Evolutionary conservation across 441 rosid genomes (phyloP).

Genomic region (Gossypium armourianum): DNA sequence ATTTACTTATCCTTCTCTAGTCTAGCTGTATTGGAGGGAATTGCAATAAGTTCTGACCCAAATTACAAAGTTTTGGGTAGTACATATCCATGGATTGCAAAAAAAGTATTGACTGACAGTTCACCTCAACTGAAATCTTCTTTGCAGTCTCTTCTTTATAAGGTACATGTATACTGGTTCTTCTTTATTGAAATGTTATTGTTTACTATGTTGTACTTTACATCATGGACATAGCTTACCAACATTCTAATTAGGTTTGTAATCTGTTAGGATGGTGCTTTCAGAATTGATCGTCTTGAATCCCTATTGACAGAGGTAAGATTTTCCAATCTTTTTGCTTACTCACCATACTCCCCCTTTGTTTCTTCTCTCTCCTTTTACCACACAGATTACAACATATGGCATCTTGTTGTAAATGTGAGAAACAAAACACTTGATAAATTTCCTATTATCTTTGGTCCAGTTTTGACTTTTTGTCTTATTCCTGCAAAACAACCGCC

Average conservation of each 20-base stretch:
- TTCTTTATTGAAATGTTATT: not conserved
- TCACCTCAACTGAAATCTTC: slow-evolving; percentile 79
- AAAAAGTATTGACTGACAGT: slow-evolving; percentile 72
- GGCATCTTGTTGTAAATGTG: too few species aligned
- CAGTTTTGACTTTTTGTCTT: not conserved
- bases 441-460: not conserved
- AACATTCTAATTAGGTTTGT: slow-evolving; percentile 7
- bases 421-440: not conserved
- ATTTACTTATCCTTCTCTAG: slow-evolving; percentile 30
- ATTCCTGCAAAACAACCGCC: not conserved
- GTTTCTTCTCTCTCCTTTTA: not conserved
- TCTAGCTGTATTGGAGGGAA: slow-evolving; percentile 94
- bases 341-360: not conserved
- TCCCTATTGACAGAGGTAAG: slow-evolving; percentile 74
- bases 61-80: slow-evolving; percentile 90
- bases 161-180: slow-evolving; percentile 34
- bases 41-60: slow-evolving; percentile 67
- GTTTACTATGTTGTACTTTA: not conserved
- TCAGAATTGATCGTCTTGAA: slow-evolving; percentile 87
- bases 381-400: not conserved
- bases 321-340: slow-evolving; percentile 6
- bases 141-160: slow-evolving; percentile 61
- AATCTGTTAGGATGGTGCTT: slow-evolving; percentile 61
- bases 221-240: not conserved
- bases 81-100: slow-evolving; percentile 95